Evolutionary conservation across 148 eudicot species (phyloP).

Genomic region (Nepenthes mirabilis): DNA sequence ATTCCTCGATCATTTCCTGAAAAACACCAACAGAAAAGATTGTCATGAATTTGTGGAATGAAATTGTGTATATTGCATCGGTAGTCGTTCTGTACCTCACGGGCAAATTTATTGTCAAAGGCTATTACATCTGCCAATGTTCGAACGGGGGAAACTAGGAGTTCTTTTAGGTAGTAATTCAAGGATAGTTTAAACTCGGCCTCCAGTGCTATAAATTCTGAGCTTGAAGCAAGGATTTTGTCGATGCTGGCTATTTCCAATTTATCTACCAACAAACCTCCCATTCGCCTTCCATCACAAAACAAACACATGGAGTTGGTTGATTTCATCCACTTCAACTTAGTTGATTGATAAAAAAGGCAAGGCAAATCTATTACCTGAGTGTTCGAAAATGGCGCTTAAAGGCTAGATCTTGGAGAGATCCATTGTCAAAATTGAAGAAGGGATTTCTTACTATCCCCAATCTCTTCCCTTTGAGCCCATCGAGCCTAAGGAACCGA

Average conservation of each 20-base stretch:
- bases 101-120: slow-evolving; percentile 23
- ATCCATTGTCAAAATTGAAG: slow-evolving; percentile 5
- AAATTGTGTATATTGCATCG: neutral
- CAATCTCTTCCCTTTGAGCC: slow-evolving; percentile 41
- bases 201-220: slow-evolving; percentile 10
- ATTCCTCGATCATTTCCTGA: slow-evolving; percentile 35
- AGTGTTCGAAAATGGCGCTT: slow-evolving; percentile 20
- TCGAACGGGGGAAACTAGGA: slow-evolving; percentile 28
- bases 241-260: slow-evolving; percentile 26
- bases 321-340: neutral
- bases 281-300: slow-evolving; percentile 16
- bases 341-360: neutral
- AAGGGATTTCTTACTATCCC: slow-evolving; percentile 29
- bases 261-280: slow-evolving; percentile 32
- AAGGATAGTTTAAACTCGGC: slow-evolving; percentile 39
- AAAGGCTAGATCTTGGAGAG: slow-evolving; percentile 2
- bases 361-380: slow-evolving; percentile 10
- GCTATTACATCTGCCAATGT: slow-evolving; percentile 36
- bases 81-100: neutral
- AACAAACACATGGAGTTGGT: too few species aligned
- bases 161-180: slow-evolving; percentile 28
- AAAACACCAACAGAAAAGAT: neutral
- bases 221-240: slow-evolving; percentile 13
- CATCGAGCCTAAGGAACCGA: slow-evolving; percentile 28
- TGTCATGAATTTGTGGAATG: neutral